These are phyloP conservation scores for Ustilago lituana DNA, from an alignment of 1,284 basidiomycete species.

Conservation along the genomic window DNA sequence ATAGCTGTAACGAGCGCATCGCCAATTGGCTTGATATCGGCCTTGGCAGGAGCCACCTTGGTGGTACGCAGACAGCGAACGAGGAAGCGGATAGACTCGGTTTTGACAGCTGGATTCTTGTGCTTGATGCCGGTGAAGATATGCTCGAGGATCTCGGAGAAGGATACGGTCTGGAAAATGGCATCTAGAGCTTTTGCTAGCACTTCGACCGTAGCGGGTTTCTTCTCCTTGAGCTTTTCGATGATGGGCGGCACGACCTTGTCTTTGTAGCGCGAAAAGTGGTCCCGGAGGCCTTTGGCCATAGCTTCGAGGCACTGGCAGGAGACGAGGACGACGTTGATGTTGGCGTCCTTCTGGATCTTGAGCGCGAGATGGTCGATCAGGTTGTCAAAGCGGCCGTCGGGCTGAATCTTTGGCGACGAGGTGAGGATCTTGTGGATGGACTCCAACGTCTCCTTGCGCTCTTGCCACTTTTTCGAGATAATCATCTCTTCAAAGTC, in stretches of 20 bases:
- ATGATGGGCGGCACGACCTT: conserved; percentile 81
- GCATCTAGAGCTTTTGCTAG: conserved; percentile 89
- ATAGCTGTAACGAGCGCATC: conserved; percentile 81
- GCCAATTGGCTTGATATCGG: conserved; percentile 84
- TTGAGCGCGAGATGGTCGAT: conserved; percentile 80
- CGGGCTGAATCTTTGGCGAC: conserved; percentile 79
- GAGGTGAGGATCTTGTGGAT: conserved; percentile 78
- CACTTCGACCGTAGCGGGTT: conserved; percentile 86
- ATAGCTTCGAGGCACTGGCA: conserved; percentile 86
- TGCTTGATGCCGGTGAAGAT: conserved; percentile 80
- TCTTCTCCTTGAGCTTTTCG: conserved; percentile 93
- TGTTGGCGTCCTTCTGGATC: conserved; percentile 89
- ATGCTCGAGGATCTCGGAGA: conserved; percentile 86
- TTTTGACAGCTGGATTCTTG: conserved; percentile 97
- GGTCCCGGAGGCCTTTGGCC: conserved; percentile 78
- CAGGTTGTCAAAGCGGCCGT: conserved; percentile 77
- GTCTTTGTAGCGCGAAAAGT: conserved; percentile 81
- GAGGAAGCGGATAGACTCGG: conserved; percentile 89
- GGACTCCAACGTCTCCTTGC: conserved; percentile 85
- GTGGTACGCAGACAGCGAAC: conserved; percentile 79
- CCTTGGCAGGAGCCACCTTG: conserved; percentile 74
- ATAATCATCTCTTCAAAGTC: conserved; percentile 73
- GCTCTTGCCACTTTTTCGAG: conserved; percentile 98
- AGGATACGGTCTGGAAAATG: conserved; percentile 78
- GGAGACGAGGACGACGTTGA: conserved; percentile 91